Evolutionary conservation across 2,329 filamentous ascomycete genomes (phyloP), one percentile per base, ranked within the genome.

Genomic region (Aspergillus candidus): DNA sequence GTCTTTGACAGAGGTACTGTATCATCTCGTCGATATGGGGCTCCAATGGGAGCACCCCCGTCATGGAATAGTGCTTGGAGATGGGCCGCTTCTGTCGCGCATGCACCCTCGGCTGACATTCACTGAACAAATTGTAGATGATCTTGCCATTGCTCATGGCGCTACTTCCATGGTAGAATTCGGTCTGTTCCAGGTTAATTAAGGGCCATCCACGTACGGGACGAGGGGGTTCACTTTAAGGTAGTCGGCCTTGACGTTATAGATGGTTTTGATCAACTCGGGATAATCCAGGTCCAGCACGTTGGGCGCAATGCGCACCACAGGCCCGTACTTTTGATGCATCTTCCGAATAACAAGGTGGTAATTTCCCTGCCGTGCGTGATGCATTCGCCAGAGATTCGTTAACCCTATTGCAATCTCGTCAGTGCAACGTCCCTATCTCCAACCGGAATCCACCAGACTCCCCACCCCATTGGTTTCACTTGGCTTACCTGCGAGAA

Each of bases 231-330:
- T 27, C 22, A 27, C 22, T 40, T 56, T 45, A n/a, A 47, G n/a
- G 40, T 49, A 54, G 14, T 60, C 58, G 6, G 53, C 58, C 38
- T 66, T 57, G 14, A 58, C 60, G 46, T 50, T 61, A 33, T 70
- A 72, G 7, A 71, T 50, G 1, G 57, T 59, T 39, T 64, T 65
- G 46, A 66, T 58, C 41, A 71, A 43, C 18, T 65, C 61, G 0
- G 69, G 68, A 0, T 61, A 53, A 40, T 69, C 63, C 4, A 72
- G 49, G 32, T 66, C 63, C 2, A 72, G 47, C 2, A 65, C 47
- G 32, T 67, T 68, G 4, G 70, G 70, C 0, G 60, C 67, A n/a
- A 71, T 62, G 6, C 67, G 66, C 3, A 73, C 66, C 8, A 69
- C 60, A 0, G 68, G 66, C 0, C 70, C 69, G 46, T 71, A 64